Evolutionary conservation across 371 early-diverging fungal genomes (phyloP).

Genomic region (Mucor saturninus): DNA sequence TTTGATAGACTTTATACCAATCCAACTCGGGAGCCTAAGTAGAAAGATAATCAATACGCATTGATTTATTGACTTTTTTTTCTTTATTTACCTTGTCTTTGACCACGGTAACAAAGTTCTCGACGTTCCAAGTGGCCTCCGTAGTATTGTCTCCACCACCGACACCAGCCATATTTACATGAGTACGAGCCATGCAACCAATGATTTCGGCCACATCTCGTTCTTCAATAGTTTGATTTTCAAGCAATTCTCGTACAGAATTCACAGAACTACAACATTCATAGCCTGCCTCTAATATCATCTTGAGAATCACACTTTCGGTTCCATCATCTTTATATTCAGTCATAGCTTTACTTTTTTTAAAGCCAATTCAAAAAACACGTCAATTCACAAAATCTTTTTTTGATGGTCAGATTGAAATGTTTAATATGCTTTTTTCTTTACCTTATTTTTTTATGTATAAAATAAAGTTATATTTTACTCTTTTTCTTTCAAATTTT

Average conservation of each 20-base stretch:
- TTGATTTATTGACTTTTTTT: background rate
- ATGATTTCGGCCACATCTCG: slow-evolving; percentile 73
- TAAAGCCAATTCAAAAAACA: slow-evolving; percentile 11
- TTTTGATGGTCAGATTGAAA: background rate
- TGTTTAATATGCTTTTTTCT: background rate
- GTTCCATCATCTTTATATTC: slow-evolving; percentile 34
- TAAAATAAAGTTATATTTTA: slow-evolving; percentile 4
- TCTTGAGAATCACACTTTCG: slow-evolving; percentile 48
- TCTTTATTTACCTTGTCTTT: slow-evolving; percentile 54
- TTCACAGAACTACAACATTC: slow-evolving; percentile 57
- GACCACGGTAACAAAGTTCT: slow-evolving; percentile 63
- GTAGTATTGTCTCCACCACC: slow-evolving; percentile 24
- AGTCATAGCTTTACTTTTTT: slow-evolving; percentile 10
- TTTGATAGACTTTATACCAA: slow-evolving; percentile 68
- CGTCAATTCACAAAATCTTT: slow-evolving; percentile 4
- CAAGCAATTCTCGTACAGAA: slow-evolving; percentile 53
- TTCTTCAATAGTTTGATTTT: slow-evolving; percentile 43
- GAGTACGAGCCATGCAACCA: slow-evolving; percentile 74
- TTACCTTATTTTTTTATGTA: background rate
- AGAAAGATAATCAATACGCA: background rate
- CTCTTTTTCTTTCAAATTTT: background rate
- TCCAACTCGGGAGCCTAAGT: slow-evolving; percentile 61
- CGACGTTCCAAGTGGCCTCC: slow-evolving; percentile 68
- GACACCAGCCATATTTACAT: slow-evolving; percentile 58
- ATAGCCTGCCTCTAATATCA: slow-evolving; percentile 64